These are phyloP conservation scores for Boletus subparvulus DNA, from an alignment of 768 basidiomycete genomes.

Conservation along the genomic window DNA sequence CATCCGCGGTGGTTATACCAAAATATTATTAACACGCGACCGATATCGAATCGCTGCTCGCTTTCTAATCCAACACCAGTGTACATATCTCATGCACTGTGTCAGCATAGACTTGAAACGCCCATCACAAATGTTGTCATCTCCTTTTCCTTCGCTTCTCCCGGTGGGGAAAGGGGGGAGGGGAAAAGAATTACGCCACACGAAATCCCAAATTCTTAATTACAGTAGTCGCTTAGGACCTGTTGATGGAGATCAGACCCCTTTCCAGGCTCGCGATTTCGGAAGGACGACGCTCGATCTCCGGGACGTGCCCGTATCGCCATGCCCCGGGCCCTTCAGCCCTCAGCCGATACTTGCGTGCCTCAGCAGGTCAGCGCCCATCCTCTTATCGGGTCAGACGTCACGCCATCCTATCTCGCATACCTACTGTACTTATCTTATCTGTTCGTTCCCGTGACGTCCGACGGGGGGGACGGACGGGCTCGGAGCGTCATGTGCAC, in stretches of 20 bases:
- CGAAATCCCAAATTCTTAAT: not conserved
- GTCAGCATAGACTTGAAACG: not conserved
- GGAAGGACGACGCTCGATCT: too few relatives aligned
- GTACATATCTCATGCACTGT: not conserved
- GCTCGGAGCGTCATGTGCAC: too few relatives aligned
- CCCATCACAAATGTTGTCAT: not conserved
- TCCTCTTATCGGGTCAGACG: too few relatives aligned
- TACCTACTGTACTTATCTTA: too few relatives aligned
- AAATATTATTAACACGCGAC: not conserved
- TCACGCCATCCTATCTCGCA: too few relatives aligned
- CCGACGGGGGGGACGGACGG: too few relatives aligned
- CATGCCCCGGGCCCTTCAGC: too few relatives aligned
- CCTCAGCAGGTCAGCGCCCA: too few relatives aligned
- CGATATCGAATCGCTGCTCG: not conserved
- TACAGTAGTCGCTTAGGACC: not conserved
- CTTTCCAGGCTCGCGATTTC: not conserved
- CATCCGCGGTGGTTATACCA: not conserved
- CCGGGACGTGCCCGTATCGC: too few relatives aligned
- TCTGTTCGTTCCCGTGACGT: too few relatives aligned
- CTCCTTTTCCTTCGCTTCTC: not conserved
- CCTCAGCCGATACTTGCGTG: too few relatives aligned
- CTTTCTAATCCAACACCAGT: not conserved
- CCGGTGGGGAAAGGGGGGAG: not conserved
- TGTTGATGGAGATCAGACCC: not conserved
- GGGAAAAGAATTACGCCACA: not conserved